phyloP scores from a whole-genome alignment of 768 basidiomycete species.

The Phallus indusiatus region DNA sequence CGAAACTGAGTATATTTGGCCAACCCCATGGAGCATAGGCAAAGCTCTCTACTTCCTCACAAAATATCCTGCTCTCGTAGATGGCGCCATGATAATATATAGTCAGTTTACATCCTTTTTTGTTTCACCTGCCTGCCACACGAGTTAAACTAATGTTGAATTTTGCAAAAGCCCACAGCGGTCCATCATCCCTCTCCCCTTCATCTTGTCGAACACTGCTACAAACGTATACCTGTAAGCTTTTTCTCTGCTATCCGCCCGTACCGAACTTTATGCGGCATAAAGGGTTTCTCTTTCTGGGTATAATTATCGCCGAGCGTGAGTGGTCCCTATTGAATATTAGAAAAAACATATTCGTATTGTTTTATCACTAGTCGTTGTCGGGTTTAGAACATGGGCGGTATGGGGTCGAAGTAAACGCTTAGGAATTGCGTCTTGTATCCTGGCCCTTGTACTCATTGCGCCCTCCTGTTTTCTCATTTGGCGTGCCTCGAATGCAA shows the following conservation, averaged over 20 bases:
- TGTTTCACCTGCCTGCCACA: background rate
- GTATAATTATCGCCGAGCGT: background rate
- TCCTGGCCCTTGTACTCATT: too few relatives aligned
- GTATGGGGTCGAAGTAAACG: background rate
- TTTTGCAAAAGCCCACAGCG: background rate
- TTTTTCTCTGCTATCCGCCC: background rate
- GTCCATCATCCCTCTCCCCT: background rate
- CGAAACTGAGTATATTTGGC: slow-evolving; percentile 20
- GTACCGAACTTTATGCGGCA: too few relatives aligned
- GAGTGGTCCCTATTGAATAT: too few relatives aligned
- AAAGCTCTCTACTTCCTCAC: slow-evolving; percentile 20
- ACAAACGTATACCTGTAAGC: background rate
- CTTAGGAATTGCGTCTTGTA: too few relatives aligned
- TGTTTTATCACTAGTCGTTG: background rate
- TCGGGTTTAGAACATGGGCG: slow-evolving; percentile 1
- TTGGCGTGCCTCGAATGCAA: too few relatives aligned
- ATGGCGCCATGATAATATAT: slow-evolving; percentile 8
- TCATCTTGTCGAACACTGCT: background rate
- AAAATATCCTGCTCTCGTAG: slow-evolving; percentile 20
- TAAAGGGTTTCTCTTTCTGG: background rate
- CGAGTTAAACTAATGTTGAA: background rate
- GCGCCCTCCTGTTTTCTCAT: too few relatives aligned
- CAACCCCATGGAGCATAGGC: slow-evolving; percentile 15
- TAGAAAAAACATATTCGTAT: background rate
- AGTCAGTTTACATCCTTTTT: slow-evolving; percentile 1